Evolutionary conservation across 2,329 filamentous ascomycete species (phyloP), one percentile per base, ranked within the genome.

Genomic region (Phyllosticta capitalensis): DNA sequence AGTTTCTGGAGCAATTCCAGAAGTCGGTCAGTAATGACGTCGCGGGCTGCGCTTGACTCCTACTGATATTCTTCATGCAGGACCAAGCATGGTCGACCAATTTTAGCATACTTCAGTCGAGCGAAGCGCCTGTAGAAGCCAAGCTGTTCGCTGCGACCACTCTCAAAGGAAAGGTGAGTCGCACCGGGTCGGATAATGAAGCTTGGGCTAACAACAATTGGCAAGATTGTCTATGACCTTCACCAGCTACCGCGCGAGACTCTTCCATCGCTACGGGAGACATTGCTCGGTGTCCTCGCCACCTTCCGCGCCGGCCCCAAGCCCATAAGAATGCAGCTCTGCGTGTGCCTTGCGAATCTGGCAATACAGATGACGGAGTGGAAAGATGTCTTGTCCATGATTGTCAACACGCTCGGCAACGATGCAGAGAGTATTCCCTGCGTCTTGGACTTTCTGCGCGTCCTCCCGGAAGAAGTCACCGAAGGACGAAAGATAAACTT

Each of bases 401-500:
- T 97, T 54, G 89, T 95, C 58, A 82, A 85, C 59, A 83, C 89
- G 51, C 83, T 97, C 60, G 87, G 88, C 65, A 84, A 83, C 71
- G 87, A 88, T 69, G 83, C 87, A 62, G 84, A 86, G 69, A 90
- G 88, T 72, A 85, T 94, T 68, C 85, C 91, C 65, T 94, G 89
- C 73, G 88, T 97, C 68, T 81, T 99, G 70, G 94, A 99, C 75
- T 99, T 99, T 75, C 81, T 99, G 65, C 91, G 90, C 74, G 92
- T 99, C 68, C 85, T 99, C 65, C 94, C 94, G 60, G 94, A 99
- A 81, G 94, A 99, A 82, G 94, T 99, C 71, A 97, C 90, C 67
- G 92, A 99, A 82, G 94, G 94, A 78, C 90, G 94, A 78, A 99
- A 97, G 80, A 96, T 99, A 82, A 96, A 91, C 82, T 83, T 99